These are phyloP conservation scores for Lonicera japonica DNA, from an alignment of 129 eudicot species.

Conservation along the genomic window DNA sequence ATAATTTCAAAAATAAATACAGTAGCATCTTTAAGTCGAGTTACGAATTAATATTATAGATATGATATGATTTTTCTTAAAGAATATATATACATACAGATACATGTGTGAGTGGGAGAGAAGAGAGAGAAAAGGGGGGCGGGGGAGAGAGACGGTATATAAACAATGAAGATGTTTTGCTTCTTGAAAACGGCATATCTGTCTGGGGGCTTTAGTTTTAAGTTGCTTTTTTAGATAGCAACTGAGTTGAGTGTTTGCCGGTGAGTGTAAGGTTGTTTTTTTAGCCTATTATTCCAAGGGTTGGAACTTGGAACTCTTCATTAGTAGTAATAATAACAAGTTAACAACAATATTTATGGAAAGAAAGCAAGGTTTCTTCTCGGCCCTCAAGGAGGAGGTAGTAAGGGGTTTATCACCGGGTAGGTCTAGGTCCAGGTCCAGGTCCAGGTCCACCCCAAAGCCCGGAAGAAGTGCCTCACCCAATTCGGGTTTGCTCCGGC, in stretches of 20 bases:
- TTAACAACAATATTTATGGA: too few species aligned
- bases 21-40: too few species aligned
- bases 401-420: conserved; percentile 72
- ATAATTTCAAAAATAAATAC: too few species aligned
- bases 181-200: conserved; percentile 52
- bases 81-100: too few species aligned
- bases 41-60: too few species aligned
- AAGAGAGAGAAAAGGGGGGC: too few species aligned
- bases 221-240: background rate
- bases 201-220: conserved; percentile 1
- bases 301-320: too few species aligned
- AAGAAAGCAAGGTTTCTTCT: conserved; percentile 63
- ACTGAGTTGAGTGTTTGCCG: background rate
- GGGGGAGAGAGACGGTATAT: too few species aligned
- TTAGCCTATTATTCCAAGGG: too few species aligned
- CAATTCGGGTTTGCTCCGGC: conserved; percentile 46
- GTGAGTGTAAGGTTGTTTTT: background rate
- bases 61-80: too few species aligned
- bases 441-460: conserved; percentile 39
- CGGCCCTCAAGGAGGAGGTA: conserved; percentile 62
- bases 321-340: too few species aligned
- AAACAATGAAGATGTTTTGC: conserved; percentile 39
- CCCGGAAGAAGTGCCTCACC: conserved; percentile 60
- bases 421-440: conserved; percentile 38
- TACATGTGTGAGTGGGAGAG: too few species aligned